Conservation (phyloP, 352 stramenopile species). For the Plasmopara muralis region DNA sequence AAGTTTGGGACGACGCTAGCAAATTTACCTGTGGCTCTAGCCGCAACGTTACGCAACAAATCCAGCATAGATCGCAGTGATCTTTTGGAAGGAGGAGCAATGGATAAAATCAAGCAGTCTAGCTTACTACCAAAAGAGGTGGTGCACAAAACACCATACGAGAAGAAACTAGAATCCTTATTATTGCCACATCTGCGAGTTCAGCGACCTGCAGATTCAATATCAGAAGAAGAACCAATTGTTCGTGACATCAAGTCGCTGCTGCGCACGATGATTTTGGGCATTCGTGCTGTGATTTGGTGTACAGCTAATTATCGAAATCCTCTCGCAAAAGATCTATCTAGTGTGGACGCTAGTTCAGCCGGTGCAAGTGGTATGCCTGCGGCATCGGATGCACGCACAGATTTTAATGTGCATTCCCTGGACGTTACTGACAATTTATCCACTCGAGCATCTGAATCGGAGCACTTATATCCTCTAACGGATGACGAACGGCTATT, state of each 20-base stretch:
- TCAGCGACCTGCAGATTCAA: constrained; percentile 40
- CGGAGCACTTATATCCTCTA: constrained; percentile 71
- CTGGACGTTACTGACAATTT: constrained; percentile 13
- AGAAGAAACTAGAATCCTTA: constrained; percentile 69
- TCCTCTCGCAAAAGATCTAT: constrained; percentile 78
- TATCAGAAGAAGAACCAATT: constrained; percentile 70
- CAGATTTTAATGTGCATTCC: constrained; percentile 16
- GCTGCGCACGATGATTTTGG: constrained; percentile 95
- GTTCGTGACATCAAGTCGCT: constrained; percentile 90
- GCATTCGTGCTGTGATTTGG: constrained; percentile 97
- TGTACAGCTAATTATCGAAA: constrained; percentile 93
- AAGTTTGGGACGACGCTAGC: constrained; percentile 91
- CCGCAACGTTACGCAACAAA: constrained; percentile 41
- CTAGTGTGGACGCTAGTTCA: constrained; percentile 58
- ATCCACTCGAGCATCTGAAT: constrained; percentile 16
- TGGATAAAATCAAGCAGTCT: constrained; percentile 86
- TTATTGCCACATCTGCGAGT: constrained; percentile 50
- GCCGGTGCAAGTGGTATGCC: constrained; percentile 26
- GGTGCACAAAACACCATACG: constrained; percentile 47
- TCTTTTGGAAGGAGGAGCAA: constrained; percentile 73
- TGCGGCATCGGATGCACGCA: constrained; percentile 11
- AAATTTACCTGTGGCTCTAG: constrained; percentile 60
- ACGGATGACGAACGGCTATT: constrained; percentile 90
- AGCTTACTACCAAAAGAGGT: constrained; percentile 56
- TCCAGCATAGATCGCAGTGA: constrained; percentile 43